Base-by-base conservation (phyloP, 495 filamentous ascomycete species). In the Aspergillus kassunensis region DNA sequence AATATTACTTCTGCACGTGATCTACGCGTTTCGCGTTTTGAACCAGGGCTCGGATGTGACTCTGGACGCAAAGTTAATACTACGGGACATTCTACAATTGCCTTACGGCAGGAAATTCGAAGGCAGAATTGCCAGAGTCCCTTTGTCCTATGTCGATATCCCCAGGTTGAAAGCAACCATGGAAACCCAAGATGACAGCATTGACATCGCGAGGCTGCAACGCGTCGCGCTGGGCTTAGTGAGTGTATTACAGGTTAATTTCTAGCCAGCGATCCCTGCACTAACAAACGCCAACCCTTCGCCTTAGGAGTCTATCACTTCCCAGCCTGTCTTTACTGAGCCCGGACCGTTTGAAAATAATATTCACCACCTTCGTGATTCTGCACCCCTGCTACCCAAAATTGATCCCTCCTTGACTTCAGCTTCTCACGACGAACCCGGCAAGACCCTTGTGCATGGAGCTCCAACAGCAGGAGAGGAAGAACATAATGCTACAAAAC, bases 131-230 rank as follows among this genome's bases (percentile, higher is more conserved):
- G 46, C 40, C 21, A 15, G 23, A 1, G n/a, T 21, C 13, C 20
- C 11, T 34, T 10, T 13, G 3, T 8, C 4, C 19, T n/a, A 7
- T 39, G 12, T 21, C 24, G 29, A 30, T 25, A 30, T 33, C 6
- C 13, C 16, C n/a, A 23, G 49, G 33, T 13, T 41, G 49, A 43
- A 41, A 46, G 25, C n/a, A 36, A 55, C 30, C 31, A 78, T 78
- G 76, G 71, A 72, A 36, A 72, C 68, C 20, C 71, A 77, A 50
- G 60, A 64, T 4, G 71, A 80, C 53, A 75, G 76, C 41, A 62
- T 78, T 47, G 75, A 80, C 47, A 73, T 80, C 27, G 71, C 65
- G 36, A 66, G 66, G 44, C 50, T 79, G 52, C 74, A 77, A 72
- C 73, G 70, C 58, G 70, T 73, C 64, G 74, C 75, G 63, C 61